Evolutionary conservation across 2,329 filamentous ascomycete genomes (phyloP), one percentile per base, ranked within the genome.

Genomic region (Claviceps spartinae): DNA sequence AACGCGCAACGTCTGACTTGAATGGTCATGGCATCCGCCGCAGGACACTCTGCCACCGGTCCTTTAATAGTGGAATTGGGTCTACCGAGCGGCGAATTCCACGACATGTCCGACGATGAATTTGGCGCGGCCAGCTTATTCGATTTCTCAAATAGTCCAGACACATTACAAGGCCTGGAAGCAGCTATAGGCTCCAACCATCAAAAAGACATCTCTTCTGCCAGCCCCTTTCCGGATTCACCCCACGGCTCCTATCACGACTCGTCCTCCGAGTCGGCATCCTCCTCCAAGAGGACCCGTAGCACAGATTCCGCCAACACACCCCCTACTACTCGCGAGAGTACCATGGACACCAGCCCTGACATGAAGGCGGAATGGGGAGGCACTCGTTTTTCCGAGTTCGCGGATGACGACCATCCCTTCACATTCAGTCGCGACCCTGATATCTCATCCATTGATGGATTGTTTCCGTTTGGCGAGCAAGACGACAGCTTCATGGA

Each of bases 261-360:
- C 58, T 76, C 73, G 3, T 73, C 73, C 4, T 77, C 74, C 49
- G 74, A 77, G 55, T 77, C 76, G 8, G 72, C 72, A 13, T 69
- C 69, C 41, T 75, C 66, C 30, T 61, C 72, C 36, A 76, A 76
- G 60, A 67, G 70, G 52, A 69, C 73, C 38, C 66, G 67, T 16
- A 74, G 71, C 56, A 72, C 71, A 1, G 67, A 68, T 20, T 75
- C 73, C 6, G 70, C 71, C 16, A 71, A 73, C 55, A 69, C 71
- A 20, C 68, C 63, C 36, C 62, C 68, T 52, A 68, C 67, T 40
- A 58, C 67, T 26, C 65, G 63, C 49, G 73, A 76, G 60, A 57
- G 67, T 38, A 68, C 68, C 59, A 74, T 74, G 68, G 65, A 64
- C 48, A 67, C 72, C 57, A 67, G 65, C 43, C 60, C 65, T 46